phyloP scores from a whole-genome alignment of 345 rosid species.

The Eutrema heterophyllum region DNA sequence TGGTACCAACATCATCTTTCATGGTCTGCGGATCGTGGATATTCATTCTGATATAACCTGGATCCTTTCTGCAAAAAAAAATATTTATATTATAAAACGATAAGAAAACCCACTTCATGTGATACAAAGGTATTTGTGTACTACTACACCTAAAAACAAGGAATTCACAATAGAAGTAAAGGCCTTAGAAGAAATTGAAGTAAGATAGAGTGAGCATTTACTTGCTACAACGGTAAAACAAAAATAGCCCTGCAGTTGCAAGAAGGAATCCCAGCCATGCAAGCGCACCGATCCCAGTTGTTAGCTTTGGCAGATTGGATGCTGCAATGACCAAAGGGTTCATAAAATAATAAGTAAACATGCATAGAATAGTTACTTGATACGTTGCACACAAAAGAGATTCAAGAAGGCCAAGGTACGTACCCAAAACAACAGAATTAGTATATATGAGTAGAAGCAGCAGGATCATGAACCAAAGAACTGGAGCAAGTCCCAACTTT shows the following conservation, averaged over 20 bases:
- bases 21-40: slow-evolving; percentile 70
- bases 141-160: background rate
- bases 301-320: slow-evolving; percentile 66
- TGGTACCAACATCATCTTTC: slow-evolving; percentile 81
- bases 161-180: background rate
- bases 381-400: slow-evolving; percentile 18
- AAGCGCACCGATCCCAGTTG: slow-evolving; percentile 65
- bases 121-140: background rate
- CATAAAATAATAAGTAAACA: slow-evolving; percentile 6
- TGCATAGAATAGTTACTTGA: background rate
- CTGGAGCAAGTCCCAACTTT: slow-evolving; percentile 87
- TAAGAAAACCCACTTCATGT: slow-evolving; percentile 2
- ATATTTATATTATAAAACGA: background rate
- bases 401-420: slow-evolving; percentile 18
- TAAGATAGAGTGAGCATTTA: slow-evolving; percentile 27
- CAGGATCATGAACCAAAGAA: slow-evolving; percentile 65
- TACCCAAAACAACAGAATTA: slow-evolving; percentile 76
- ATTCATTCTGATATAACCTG: slow-evolving; percentile 85
- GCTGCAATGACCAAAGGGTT: slow-evolving; percentile 44
- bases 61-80: slow-evolving; percentile 75
- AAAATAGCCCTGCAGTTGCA: slow-evolving; percentile 65
- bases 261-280: slow-evolving; percentile 86
- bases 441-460: slow-evolving; percentile 59
- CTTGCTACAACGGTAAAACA: slow-evolving; percentile 96
- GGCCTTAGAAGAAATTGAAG: background rate